A percentile compares a stretch with the other conserved stretches of the same genome.
Evolutionary conservation across 2,329 filamentous ascomycete genomes (phyloP).

Genomic region (Diaporthe helianthi): DNA sequence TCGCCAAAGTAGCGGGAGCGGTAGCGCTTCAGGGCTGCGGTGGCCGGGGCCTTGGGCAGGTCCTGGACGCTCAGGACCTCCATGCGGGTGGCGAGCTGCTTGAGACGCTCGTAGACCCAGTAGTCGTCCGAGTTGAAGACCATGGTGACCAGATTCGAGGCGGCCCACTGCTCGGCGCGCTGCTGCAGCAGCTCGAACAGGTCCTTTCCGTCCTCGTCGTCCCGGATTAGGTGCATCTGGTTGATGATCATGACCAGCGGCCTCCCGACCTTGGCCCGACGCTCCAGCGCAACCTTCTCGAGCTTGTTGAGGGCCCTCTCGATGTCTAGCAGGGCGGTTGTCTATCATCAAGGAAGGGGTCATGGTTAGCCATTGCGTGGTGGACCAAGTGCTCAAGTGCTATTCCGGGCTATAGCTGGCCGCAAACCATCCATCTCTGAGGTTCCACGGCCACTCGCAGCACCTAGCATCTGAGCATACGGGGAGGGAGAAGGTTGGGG

Average conservation of each 20-base stretch:
- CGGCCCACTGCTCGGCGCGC: constrained; percentile 95
- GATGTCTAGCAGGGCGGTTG: constrained; percentile 90
- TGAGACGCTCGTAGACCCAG: constrained; percentile 96
- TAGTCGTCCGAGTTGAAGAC: constrained; percentile 98
- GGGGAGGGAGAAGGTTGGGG: too few relatives aligned
- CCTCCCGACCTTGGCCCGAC: constrained; percentile 65
- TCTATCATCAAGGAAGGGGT: constrained; percentile 46
- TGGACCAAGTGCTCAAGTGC: not conserved
- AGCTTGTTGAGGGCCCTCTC: constrained; percentile 97
- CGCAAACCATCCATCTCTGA: not conserved
- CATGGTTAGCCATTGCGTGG: not conserved
- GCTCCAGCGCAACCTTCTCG: constrained; percentile 87
- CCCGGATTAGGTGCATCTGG: constrained; percentile 86
- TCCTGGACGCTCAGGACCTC: constrained; percentile 89
- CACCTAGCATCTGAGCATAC: not conserved
- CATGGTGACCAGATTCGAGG: constrained; percentile 86
- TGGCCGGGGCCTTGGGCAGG: constrained; percentile 78
- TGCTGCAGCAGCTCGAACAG: constrained; percentile 95
- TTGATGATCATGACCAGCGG: constrained; percentile 95
- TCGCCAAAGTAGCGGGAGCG: constrained; percentile 80
- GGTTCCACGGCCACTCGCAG: not conserved
- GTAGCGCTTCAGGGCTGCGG: constrained; percentile 79
- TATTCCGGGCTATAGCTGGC: not conserved
- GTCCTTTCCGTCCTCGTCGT: constrained; percentile 92
- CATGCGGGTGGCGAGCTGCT: constrained; percentile 92